Base-by-base conservation (phyloP, 1,139 yeast species). In the Arxiozyma slooffiae region DNA sequence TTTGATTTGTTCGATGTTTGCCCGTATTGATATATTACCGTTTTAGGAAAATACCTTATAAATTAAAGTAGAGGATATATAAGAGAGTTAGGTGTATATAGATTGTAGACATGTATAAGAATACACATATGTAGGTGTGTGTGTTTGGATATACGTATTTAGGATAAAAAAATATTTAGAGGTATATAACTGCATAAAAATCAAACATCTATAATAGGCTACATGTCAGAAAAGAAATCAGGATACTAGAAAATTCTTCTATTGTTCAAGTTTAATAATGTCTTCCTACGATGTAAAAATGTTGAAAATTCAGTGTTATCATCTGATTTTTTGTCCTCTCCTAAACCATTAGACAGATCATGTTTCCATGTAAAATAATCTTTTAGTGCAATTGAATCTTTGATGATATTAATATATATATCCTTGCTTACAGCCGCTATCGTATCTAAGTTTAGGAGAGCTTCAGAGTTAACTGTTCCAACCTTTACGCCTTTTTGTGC, bases 371-470 rank as follows among this genome's bases (percentile, higher is more conserved):
- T 50, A 17, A 49, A 48, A 38, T 50, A 50, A 34, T 50, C 52
- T 36, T 52, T 53, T 36, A 53, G 51, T 8, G 56, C 48, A 7
- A 36, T 18, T 2, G 52, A 50, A 1, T 48, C 49, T 23, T 47
- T 46, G 26, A 55, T 48, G 4, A 52, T 51, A 7, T 49, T 36
- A 14, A 50, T 46, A 42, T 52, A 55, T 22, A 56, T 50, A 9
- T 38, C 41, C 9, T 30, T 21, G 11, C 38, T 17, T 7, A 18
- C 4, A 16, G 39, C 9, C 14, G 38, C 38, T 18, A 50, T 37
- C 9, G 40, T 40, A 20, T 36, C 44, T 3, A 50, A 14, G 7
- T 34, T 18, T 11, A 41, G n/a, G 9, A 41, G 9, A 18, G 17
- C 9, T 11, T 42, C 21, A 24, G 45, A 38, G 6, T 20, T 17